Conservation (phyloP, 2,329 filamentous ascomycete genomes). For the Aspergillus ustus region DNA sequence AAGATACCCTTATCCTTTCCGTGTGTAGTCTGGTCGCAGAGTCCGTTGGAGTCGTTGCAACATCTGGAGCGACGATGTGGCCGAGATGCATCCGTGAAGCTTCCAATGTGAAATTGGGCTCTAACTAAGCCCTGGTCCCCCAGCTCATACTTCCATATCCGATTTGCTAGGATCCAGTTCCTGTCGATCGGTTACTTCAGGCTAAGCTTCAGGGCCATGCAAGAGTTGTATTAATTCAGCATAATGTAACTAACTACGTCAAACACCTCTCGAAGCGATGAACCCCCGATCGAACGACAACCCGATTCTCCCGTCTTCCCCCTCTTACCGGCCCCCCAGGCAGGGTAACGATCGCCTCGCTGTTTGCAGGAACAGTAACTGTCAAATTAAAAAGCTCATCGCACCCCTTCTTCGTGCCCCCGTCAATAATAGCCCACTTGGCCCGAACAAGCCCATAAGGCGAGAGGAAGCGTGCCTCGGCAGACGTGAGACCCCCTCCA, state of each 20-base stretch:
- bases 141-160: neutral
- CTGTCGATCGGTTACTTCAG: neutral
- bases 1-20: neutral
- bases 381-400: neutral
- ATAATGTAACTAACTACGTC: neutral
- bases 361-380: conserved; percentile 7
- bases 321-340: neutral
- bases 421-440: neutral
- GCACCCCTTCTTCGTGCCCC: neutral
- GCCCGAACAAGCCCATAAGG: neutral
- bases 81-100: neutral
- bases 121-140: neutral
- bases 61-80: neutral
- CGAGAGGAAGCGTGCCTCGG: neutral
- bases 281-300: neutral
- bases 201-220: neutral
- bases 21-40: no score
- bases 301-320: neutral
- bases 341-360: neutral
- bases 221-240: neutral
- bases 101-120: neutral
- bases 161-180: neutral
- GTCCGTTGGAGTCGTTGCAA: neutral
- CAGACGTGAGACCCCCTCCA: conserved; percentile 24
- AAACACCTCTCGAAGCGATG: neutral